Evolutionary conservation across 2,329 filamentous ascomycete genomes (phyloP).

Genomic region (Pezicula neosporulosa): DNA sequence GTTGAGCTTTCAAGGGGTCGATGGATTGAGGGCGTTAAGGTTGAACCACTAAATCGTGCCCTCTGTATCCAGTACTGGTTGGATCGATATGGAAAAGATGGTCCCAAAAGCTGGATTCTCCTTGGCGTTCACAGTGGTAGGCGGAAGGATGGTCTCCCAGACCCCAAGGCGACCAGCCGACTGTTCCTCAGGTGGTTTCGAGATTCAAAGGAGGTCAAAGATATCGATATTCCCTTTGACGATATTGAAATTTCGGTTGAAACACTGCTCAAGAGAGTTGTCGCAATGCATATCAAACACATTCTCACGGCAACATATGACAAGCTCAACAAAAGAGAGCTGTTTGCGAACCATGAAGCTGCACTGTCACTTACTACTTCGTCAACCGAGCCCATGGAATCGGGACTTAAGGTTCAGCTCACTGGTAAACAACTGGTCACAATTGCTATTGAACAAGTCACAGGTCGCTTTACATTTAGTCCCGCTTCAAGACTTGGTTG

Average conservation of each 20-base stretch:
- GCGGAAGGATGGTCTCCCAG: conserved; percentile 35
- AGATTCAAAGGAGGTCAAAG: conserved; percentile 70
- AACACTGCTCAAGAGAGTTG: conserved; percentile 66
- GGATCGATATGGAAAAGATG: conserved; percentile 49
- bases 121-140: conserved; percentile 73
- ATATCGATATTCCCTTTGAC: conserved; percentile 66
- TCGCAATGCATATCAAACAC: conserved; percentile 70
- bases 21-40: conserved; percentile 75
- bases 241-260: conserved; percentile 69
- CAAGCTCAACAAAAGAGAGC: conserved; percentile 53
- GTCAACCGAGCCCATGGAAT: conserved; percentile 60
- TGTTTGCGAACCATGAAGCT: conserved; percentile 60
- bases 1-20: conserved; percentile 61
- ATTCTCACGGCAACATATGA: conserved; percentile 66
- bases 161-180: conserved; percentile 45
- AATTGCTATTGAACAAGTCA: conserved; percentile 71
- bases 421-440: conserved; percentile 57
- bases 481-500: conserved; percentile 56
- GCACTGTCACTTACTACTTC: conserved; percentile 56
- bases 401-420: conserved; percentile 65
- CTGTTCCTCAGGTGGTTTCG: conserved; percentile 79
- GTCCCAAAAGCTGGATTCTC: conserved; percentile 85
- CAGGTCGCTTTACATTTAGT: conserved; percentile 70
- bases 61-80: conserved; percentile 92
- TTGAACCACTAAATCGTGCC: conserved; percentile 77